Conservation (phyloP, 495 filamentous ascomycete species). For the Echria macrotheca region DNA sequence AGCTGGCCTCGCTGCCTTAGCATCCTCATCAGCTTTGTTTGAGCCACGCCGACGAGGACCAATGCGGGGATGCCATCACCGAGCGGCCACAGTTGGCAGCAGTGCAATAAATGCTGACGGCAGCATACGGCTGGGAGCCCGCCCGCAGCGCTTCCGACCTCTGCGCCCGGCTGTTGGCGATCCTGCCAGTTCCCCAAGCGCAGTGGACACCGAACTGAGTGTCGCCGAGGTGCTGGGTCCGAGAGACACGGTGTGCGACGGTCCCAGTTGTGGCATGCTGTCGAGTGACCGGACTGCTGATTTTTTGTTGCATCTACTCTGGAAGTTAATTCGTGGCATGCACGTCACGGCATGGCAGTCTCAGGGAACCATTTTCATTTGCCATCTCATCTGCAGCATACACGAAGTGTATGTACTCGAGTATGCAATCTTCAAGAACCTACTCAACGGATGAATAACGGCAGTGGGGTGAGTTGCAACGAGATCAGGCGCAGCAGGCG, state of each 20-base stretch:
- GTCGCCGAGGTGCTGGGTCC: neutral
- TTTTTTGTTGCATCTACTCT: neutral
- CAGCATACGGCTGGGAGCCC: too few species aligned
- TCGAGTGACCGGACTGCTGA: neutral
- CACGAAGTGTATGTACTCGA: too few species aligned
- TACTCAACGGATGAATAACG: neutral
- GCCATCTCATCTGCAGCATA: too few species aligned
- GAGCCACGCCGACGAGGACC: too few species aligned
- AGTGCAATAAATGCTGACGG: too few species aligned
- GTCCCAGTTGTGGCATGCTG: conserved; percentile 9
- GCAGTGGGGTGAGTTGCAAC: neutral
- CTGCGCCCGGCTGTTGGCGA: neutral
- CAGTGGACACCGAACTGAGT: neutral
- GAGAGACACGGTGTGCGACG: neutral
- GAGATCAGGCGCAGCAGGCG: conserved; percentile 2
- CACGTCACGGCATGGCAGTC: too few species aligned
- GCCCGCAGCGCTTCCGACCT: neutral
- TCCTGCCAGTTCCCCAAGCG: neutral
- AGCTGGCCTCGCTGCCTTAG: neutral
- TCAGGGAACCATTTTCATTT: too few species aligned
- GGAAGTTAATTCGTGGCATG: too few species aligned
- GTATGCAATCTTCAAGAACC: too few species aligned
- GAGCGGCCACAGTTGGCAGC: too few species aligned
- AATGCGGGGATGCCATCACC: neutral
- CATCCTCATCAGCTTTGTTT: neutral